phyloP scores from a whole-genome alignment of 176 grass and related monocot genomes.

The Saccharum spontaneum region DNA sequence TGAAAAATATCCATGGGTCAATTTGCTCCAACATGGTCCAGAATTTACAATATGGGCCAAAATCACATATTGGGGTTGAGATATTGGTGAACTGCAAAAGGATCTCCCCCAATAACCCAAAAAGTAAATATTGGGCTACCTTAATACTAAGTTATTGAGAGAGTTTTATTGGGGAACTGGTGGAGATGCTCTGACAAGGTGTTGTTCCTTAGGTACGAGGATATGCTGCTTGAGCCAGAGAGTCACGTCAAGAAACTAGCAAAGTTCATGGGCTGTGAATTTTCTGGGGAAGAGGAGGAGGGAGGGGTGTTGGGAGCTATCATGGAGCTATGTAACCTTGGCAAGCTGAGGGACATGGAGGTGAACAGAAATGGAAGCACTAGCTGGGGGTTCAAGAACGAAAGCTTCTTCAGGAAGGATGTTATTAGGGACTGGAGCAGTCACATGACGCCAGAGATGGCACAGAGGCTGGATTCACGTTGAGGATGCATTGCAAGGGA shows the following conservation, averaged over 20 bases:
- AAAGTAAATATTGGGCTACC: too few species aligned
- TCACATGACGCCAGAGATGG: constrained; percentile 12
- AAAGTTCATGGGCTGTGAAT: neutral
- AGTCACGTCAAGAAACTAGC: neutral
- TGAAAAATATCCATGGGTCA: too few species aligned
- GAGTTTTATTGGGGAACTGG: too few species aligned
- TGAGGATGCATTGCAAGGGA: neutral
- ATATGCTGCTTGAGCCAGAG: neutral
- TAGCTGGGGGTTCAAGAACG: neutral
- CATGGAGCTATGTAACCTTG: neutral
- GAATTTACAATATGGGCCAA: too few species aligned
- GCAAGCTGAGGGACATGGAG: neutral
- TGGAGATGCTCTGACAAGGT: neutral
- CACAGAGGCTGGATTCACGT: neutral
- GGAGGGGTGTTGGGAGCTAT: neutral
- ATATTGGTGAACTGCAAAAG: too few species aligned
- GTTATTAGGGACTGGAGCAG: neutral
- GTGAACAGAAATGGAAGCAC: neutral
- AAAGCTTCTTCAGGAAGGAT: neutral
- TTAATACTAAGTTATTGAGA: too few species aligned
- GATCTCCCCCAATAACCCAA: too few species aligned
- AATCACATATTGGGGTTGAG: too few species aligned
- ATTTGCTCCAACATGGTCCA: too few species aligned
- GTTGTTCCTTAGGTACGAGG: constrained; percentile 27
- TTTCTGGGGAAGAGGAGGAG: neutral